Evolutionary conservation across 805 yeast species (phyloP).

Genomic region (Candida sithepensis): DNA sequence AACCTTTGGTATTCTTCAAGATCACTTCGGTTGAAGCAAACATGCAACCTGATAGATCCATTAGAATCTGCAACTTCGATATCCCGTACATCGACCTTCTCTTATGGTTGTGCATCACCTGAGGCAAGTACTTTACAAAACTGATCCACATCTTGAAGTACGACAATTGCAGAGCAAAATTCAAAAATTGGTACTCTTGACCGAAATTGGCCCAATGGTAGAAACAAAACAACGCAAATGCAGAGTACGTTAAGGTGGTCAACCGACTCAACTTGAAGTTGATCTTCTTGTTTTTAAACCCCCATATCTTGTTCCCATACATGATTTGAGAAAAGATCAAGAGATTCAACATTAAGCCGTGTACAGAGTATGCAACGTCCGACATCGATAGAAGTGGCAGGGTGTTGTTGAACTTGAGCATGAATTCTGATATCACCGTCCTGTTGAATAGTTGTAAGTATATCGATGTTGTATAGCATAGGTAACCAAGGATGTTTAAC

Average conservation of each 20-base stretch:
- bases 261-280: slow-evolving; percentile 22
- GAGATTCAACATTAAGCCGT: slow-evolving; percentile 41
- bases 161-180: slow-evolving; percentile 39
- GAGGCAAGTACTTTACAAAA: slow-evolving; percentile 49
- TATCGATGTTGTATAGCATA: slow-evolving; percentile 40
- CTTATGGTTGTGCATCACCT: slow-evolving; percentile 37
- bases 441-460: slow-evolving; percentile 37
- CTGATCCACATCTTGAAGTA: slow-evolving; percentile 42
- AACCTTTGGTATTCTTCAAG: slow-evolving; percentile 31
- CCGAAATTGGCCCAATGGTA: slow-evolving; percentile 12
- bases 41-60: slow-evolving; percentile 42
- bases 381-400: slow-evolving; percentile 40
- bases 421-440: slow-evolving; percentile 31
- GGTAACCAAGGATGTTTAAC: slow-evolving; percentile 45
- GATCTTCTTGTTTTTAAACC: slow-evolving; percentile 30
- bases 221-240: slow-evolving; percentile 10
- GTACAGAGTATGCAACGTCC: slow-evolving; percentile 45
- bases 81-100: slow-evolving; percentile 45
- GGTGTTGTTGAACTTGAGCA: slow-evolving; percentile 28
- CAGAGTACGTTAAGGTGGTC: slow-evolving; percentile 17
- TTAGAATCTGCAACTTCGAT: slow-evolving; percentile 35
- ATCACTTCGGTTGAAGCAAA: slow-evolving; percentile 38
- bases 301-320: slow-evolving; percentile 31
- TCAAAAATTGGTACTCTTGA: slow-evolving; percentile 26
- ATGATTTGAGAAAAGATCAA: slow-evolving; percentile 37